Percentiles rank a stretch among this genome's conserved stretches.
Evolutionary conservation across 2,329 filamentous ascomycete species (phyloP).

Genomic region (Daldinia eschscholtzii): DNA sequence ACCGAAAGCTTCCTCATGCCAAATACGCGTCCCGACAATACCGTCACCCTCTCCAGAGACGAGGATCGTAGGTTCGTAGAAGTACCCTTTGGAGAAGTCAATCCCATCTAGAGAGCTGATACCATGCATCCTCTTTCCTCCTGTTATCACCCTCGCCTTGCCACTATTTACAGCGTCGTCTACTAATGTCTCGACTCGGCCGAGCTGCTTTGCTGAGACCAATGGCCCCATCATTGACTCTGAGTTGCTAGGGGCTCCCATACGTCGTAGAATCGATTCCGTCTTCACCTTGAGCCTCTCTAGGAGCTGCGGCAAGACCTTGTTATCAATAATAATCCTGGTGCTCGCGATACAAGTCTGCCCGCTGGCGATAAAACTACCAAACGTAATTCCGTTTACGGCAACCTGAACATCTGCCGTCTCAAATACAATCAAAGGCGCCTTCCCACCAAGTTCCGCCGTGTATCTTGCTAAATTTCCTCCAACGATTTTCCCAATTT

Average conservation of each 20-base stretch:
- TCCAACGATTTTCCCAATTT: conserved; percentile 74
- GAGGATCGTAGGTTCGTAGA: conserved; percentile 84
- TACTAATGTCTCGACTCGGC: conserved; percentile 75
- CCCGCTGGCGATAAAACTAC: conserved; percentile 67
- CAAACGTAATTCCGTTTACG: conserved; percentile 76
- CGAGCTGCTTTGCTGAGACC: conserved; percentile 72
- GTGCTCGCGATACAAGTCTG: conserved; percentile 77
- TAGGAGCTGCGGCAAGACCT: conserved; percentile 74
- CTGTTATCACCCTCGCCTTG: conserved; percentile 54
- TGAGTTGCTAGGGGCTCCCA: conserved; percentile 68
- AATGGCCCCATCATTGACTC: conserved; percentile 74
- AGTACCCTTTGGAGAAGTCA: conserved; percentile 73
- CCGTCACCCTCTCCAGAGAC: conserved; percentile 65
- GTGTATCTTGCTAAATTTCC: conserved; percentile 77
- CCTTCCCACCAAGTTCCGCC: conserved; percentile 79
- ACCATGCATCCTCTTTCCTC: conserved; percentile 64
- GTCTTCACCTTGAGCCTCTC: conserved; percentile 73
- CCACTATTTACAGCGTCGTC: conserved; percentile 70
- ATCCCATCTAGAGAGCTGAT: conserved; percentile 63
- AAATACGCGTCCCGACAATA: conserved; percentile 78
- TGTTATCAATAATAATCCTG: conserved; percentile 79
- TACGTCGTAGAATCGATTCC: conserved; percentile 64
- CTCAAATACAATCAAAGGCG: conserved; percentile 75
- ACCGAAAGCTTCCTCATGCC: conserved; percentile 86
- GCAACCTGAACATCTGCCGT: conserved; percentile 74